Percentiles rank a stretch among this genome's conserved stretches.
These are phyloP conservation scores for Auriscalpium microsporum DNA, from an alignment of 768 basidiomycete species.

Conservation along the genomic window DNA sequence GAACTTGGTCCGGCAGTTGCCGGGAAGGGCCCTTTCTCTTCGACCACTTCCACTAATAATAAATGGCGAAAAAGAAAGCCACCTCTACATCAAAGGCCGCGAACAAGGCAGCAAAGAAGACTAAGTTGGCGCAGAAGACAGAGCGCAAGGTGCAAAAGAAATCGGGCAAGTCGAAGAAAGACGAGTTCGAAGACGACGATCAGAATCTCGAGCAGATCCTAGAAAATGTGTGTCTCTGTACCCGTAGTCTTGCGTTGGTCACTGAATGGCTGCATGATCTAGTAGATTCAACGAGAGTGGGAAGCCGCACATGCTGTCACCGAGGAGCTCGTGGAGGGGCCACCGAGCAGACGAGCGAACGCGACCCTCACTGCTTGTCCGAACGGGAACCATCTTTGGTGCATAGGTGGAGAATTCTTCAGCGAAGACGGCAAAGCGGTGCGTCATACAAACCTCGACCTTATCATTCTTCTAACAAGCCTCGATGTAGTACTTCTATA, in stretches of 20 bases:
- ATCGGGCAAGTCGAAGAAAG: conserved; percentile 33
- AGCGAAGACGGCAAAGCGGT: conserved; percentile 79
- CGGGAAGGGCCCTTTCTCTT: no score
- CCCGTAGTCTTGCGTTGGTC: not conserved
- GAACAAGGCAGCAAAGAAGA: conserved; percentile 58
- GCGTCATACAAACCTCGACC: conserved; percentile 15
- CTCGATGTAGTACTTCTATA: conserved; percentile 63
- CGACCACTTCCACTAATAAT: no score
- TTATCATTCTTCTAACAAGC: not conserved
- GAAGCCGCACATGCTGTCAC: conserved; percentile 75
- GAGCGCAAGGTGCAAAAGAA: conserved; percentile 66
- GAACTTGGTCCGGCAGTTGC: no score
- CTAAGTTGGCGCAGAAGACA: conserved; percentile 56
- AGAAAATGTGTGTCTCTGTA: conserved; percentile 48
- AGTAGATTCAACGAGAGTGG: conserved; percentile 79
- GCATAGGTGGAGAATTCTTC: conserved; percentile 82
- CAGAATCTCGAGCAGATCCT: conserved; percentile 81
- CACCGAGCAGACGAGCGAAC: conserved; percentile 76
- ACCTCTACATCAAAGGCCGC: conserved; percentile 27
- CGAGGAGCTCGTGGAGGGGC: conserved; percentile 76
- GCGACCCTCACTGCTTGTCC: conserved; percentile 78
- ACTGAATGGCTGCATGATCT: not conserved
- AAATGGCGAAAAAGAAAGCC: conserved; percentile 44
- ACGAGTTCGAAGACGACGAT: conserved; percentile 56
- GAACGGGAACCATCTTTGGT: conserved; percentile 74